These are phyloP conservation scores for Sphagnum magellanicum DNA, from an alignment of 228 moss, liverwort and hornwort species.

Conservation along the genomic window DNA sequence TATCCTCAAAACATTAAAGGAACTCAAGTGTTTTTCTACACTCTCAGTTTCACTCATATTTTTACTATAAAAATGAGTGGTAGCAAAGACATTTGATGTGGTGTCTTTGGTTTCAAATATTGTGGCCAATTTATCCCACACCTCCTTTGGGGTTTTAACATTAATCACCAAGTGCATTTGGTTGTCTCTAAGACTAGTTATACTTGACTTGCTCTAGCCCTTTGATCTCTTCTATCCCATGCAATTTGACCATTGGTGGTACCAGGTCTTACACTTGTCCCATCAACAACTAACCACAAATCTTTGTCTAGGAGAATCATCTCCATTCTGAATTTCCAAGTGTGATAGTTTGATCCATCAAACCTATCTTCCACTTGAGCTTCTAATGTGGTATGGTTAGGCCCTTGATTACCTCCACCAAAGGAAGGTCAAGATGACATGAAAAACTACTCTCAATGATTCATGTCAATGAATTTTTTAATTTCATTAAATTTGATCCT, in stretches of 20 bases:
- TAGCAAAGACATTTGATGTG: background rate
- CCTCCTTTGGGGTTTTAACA: background rate
- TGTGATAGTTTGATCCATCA: background rate
- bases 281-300: background rate
- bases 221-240: background rate
- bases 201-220: background rate
- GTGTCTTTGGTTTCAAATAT: background rate
- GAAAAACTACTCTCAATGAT: background rate
- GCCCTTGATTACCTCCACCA: too few species aligned
- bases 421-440: too few species aligned
- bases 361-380: background rate
- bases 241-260: background rate
- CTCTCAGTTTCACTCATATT: background rate
- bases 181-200: background rate
- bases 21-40: background rate
- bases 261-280: background rate
- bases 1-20: background rate
- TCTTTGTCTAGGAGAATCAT: slow-evolving; percentile 9
- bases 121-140: background rate
- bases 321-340: background rate
- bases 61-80: background rate
- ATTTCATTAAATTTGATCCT: too few species aligned
- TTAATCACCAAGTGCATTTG: background rate
- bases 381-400: too few species aligned
- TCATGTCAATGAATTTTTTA: background rate